Conservation (phyloP, 2,329 filamentous ascomycete species). For the Nemania sp. region DNA sequence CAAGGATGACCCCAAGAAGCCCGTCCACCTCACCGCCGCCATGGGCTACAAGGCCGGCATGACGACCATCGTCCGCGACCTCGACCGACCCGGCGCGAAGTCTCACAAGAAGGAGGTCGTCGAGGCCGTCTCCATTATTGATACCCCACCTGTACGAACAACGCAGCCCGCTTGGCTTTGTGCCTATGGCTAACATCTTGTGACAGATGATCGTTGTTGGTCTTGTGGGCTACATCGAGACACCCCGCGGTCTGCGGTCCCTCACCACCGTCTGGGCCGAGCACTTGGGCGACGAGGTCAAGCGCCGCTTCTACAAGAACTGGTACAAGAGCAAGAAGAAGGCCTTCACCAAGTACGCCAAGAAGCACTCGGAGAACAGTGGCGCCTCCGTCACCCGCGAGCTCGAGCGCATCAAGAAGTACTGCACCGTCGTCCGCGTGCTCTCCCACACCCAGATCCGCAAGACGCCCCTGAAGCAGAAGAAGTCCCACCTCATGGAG, state of each 20-base stretch:
- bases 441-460: slow-evolving; percentile 99
- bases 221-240: slow-evolving; percentile 99
- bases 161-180: slow-evolving; percentile 79
- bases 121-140: slow-evolving; percentile 84
- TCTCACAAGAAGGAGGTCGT: slow-evolving; percentile 99
- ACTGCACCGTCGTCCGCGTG: slow-evolving; percentile 99
- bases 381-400: slow-evolving; percentile 92
- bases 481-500: slow-evolving; percentile 99
- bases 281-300: slow-evolving; percentile 97
- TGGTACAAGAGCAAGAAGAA: slow-evolving; percentile 99
- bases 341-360: slow-evolving; percentile 99
- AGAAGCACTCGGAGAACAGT: slow-evolving; percentile 96
- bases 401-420: slow-evolving; percentile 99
- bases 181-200: slow-evolving; percentile 72
- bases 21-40: slow-evolving; percentile 94
- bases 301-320: slow-evolving; percentile 99
- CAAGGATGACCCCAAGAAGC: slow-evolving; percentile 99
- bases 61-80: slow-evolving; percentile 99
- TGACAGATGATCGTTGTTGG: slow-evolving; percentile 98
- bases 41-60: slow-evolving; percentile 99
- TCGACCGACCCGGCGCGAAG: slow-evolving; percentile 99
- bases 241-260: slow-evolving; percentile 97
- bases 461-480: slow-evolving; percentile 99
- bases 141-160: slow-evolving; percentile 94
- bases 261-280: slow-evolving; percentile 99